These are phyloP conservation scores for Mycosarcoma mackinlayi DNA, from an alignment of 1,284 basidiomycete genomes.

Conservation along the genomic window DNA sequence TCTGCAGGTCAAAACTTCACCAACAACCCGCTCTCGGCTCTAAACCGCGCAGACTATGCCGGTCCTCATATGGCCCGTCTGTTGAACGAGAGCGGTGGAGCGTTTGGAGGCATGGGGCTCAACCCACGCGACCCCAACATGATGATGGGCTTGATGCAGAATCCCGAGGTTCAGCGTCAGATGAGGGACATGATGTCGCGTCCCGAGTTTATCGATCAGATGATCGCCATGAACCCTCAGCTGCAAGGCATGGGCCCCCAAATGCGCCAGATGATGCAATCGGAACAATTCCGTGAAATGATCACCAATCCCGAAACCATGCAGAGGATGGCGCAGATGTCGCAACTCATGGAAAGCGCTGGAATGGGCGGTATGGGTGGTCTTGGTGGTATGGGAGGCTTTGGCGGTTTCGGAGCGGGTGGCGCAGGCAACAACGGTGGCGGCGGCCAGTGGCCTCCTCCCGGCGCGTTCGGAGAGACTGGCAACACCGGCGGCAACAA, in stretches of 20 bases:
- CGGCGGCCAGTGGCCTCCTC: conserved; percentile 51
- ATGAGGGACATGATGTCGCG: conserved; percentile 63
- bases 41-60: conserved; percentile 65
- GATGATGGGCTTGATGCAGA: conserved; percentile 64
- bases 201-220: conserved; percentile 66
- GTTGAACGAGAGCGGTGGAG: conserved; percentile 59
- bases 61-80: conserved; percentile 65
- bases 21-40: conserved; percentile 63
- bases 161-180: conserved; percentile 60
- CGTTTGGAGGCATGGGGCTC: conserved; percentile 60
- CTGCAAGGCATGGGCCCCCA: conserved; percentile 61
- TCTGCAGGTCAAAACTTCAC: conserved; percentile 65
- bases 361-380: conserved; percentile 40
- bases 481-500: conserved; percentile 7
- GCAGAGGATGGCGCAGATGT: conserved; percentile 61
- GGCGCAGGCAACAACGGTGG: conserved; percentile 23
- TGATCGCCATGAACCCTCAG: conserved; percentile 64
- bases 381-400: conserved; percentile 27
- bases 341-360: conserved; percentile 53
- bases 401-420: conserved; percentile 20
- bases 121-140: conserved; percentile 66
- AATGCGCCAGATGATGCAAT: conserved; percentile 63
- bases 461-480: conserved; percentile 49
- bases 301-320: conserved; percentile 65
- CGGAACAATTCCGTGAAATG: conserved; percentile 63